Evolutionary conservation across 169 alveolate genomes (phyloP), one percentile per base, ranked within the genome.

Genomic region (Cryptosporidium muris): DNA sequence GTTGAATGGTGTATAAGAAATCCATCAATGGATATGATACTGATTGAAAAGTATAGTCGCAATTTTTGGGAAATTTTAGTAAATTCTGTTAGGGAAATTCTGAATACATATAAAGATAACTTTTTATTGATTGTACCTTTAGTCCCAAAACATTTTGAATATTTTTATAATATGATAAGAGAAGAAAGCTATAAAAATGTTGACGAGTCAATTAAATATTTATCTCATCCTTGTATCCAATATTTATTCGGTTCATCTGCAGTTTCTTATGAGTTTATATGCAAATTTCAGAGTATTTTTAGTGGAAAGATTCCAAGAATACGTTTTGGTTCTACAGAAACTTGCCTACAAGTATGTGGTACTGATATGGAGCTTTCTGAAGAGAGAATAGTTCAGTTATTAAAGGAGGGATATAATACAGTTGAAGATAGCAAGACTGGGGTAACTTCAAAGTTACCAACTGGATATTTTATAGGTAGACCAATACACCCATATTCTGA

Each of bases 271-370:
- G 43, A 74, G 40, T 60, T 74, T 47, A 34, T 74, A 1, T 58
- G 45, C n/a, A 11, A n/a, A 16, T 74, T 74, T 58, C 54, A 82
- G 47, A 38, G 42, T 1, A 34, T 43, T 1, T 82, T 89, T 2
- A 81, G 47, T 40, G 90, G 89, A 37, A 89, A 82, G 43, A 49
- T 89, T 14, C 92, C 92, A n/a, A 6, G 64, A 63, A 65, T 89
- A 12, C 66, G 92, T 43, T 89, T 89, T 16, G 92, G 92, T 11
- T 89, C 92, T 16, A 89, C 92, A 8, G 92, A 89, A 52, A 85
- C 92, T 2, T 56, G 90, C 38, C 66, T 89, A 64, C 92, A 89
- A 51, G 81, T 82, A n/a, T 25, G 89, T 36, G 85, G 65, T 63
- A 43, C 68, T 11, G 81, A 63, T 63, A 54, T 64, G 9, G 48